Base-by-base conservation (phyloP, 2,329 filamentous ascomycete species). In the Hymenoscyphus infarciens region DNA sequence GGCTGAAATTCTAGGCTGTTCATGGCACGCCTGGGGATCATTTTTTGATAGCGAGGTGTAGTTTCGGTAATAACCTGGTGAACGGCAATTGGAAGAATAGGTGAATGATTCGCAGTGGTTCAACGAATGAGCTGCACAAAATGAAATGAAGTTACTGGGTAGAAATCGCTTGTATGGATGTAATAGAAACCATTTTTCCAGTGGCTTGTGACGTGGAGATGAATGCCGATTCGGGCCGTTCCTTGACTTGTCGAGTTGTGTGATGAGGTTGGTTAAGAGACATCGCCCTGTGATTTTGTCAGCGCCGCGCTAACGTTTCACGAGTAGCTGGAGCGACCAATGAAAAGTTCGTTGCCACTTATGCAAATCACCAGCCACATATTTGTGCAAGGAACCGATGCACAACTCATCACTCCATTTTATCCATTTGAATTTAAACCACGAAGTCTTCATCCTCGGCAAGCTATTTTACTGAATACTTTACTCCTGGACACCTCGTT, bases 271-370 rank as follows among this genome's bases (percentile, higher is more conserved):
- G 42, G 49, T 27, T 53, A 16, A 29, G 1, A 59, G 27, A 22
- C 11, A 33, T 59, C 25, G 57, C 42, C 57, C 57, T 59, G 57
- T 59, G 57, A 59, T 59, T 59, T 57, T 59, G 49, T 49, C 27
- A 25, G 22, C 39, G 10, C 15, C 57, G 11, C 57, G 39, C 39
- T 59, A 53, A 33, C 52, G 57, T 59, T 59, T 59, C 57, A 52
- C 45, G 45, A 52, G 45, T 10, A 22, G 22, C n/a, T 25, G 19
- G 25, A 22, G 19, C 19, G 10, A 52, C 45, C 19, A 52, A 52
- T 52, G 10, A 52, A 52, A 52, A 25, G 19, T 13, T 19, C 10
- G 19, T 19, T 52, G 45, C 45, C 19, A 52, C 45, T 52, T 52
- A 11, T 25, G 19, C 45, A 52, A 52, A 52, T 52, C 45, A 52